Percentiles rank a stretch among this genome's conserved stretches.
phyloP scores from a whole-genome alignment of 73 alveolate genomes.

The Paramecium octaurelia region DNA sequence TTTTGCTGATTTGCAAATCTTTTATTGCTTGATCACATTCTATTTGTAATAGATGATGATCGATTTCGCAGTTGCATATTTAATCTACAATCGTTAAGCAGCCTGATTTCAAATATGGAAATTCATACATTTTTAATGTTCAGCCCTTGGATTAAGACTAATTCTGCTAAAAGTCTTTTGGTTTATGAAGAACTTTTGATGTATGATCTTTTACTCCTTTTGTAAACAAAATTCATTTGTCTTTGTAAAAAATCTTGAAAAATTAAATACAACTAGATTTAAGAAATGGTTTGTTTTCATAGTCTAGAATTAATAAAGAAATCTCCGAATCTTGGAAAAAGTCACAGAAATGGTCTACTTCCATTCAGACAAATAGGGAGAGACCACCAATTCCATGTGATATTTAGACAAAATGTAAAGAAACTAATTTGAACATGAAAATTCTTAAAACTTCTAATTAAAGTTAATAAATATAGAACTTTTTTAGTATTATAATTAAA shows the following conservation, averaged over 20 bases:
- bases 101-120: not conserved
- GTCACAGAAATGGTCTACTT: not conserved
- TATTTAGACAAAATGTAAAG: not conserved
- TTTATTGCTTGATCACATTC: not conserved
- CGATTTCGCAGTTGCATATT: not conserved
- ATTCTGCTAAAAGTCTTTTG: not conserved
- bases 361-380: not conserved
- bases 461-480: not conserved
- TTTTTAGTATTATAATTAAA: not conserved
- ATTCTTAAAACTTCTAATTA: not conserved
- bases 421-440: not conserved
- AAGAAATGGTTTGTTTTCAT: not conserved
- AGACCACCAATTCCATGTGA: not conserved
- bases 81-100: not conserved
- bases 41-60: not conserved
- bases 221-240: not conserved
- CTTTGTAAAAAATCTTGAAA: not conserved
- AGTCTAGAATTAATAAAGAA: not conserved
- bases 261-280: not conserved
- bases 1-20: not conserved
- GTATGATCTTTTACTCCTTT: not conserved
- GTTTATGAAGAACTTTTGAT: not conserved
- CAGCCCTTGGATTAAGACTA: not conserved
- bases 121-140: not conserved
- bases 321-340: not conserved